These are phyloP conservation scores for Chlorencoelia australis DNA, from an alignment of 2,329 filamentous ascomycete genomes.

Conservation along the genomic window DNA sequence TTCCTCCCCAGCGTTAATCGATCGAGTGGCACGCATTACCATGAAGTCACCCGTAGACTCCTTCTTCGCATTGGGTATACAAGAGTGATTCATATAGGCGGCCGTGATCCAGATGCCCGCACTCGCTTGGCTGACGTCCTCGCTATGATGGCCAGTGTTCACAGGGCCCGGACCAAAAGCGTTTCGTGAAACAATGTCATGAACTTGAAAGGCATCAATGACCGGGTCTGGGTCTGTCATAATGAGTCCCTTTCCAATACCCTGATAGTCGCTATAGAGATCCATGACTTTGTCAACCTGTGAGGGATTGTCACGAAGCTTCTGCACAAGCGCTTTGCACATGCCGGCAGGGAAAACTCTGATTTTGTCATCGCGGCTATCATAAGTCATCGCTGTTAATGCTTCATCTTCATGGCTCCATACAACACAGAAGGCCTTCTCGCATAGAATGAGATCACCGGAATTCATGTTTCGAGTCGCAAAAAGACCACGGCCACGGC, in stretches of 20 bases:
- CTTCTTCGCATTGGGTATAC: slow-evolving; percentile 36
- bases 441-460: slow-evolving; percentile 43
- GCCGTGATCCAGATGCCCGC: slow-evolving; percentile 38
- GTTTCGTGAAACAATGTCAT: slow-evolving; percentile 35
- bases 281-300: slow-evolving; percentile 23
- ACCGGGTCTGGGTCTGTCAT: slow-evolving; percentile 30
- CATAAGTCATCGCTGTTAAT: slow-evolving; percentile 27
- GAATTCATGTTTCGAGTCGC: slow-evolving; percentile 35
- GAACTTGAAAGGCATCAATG: slow-evolving; percentile 40
- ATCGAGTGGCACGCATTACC: slow-evolving; percentile 37
- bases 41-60: slow-evolving; percentile 45
- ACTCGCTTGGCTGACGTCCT: slow-evolving; percentile 15
- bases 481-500: slow-evolving; percentile 40
- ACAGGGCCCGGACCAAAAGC: slow-evolving; percentile 29
- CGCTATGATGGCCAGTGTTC: slow-evolving; percentile 15
- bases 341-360: slow-evolving; percentile 17
- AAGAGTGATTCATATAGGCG: slow-evolving; percentile 44
- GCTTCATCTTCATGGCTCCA: slow-evolving; percentile 24
- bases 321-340: slow-evolving; percentile 28
- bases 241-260: slow-evolving; percentile 23
- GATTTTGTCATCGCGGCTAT: slow-evolving; percentile 11
- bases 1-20: slow-evolving; percentile 36
- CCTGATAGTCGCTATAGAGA: slow-evolving; percentile 24
- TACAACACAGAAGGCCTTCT: slow-evolving; percentile 39
- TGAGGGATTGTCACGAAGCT: slow-evolving; percentile 28